These are phyloP conservation scores for Acanthamoeba healyi DNA, from an alignment of 208 protist genomes.

Conservation along the genomic window DNA sequence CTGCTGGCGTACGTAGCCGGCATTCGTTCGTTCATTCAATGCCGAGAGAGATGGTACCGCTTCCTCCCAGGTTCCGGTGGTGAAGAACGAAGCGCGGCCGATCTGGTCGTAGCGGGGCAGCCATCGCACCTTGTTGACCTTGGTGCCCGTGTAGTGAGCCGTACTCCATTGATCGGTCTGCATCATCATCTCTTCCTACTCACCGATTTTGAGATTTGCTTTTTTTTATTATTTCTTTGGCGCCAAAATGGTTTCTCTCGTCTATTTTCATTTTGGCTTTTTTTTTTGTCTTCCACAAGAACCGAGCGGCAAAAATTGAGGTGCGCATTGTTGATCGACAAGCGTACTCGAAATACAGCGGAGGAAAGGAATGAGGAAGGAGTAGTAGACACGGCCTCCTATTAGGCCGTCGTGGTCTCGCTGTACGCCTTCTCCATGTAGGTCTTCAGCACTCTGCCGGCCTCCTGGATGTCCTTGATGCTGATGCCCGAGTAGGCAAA, in stretches of 20 bases:
- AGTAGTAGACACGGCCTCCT: no score
- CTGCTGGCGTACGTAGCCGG: not conserved
- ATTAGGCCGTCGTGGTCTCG: slow-evolving; percentile 19
- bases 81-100: not conserved
- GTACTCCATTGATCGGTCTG: slow-evolving; percentile 7
- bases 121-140: slow-evolving; percentile 24
- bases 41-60: not conserved
- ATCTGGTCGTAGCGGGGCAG: slow-evolving; percentile 20
- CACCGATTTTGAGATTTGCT: no score
- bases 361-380: no score
- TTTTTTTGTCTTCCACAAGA: no score
- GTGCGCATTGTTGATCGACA: no score
- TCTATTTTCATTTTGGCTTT: not conserved
- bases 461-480: slow-evolving; percentile 64
- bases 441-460: slow-evolving; percentile 40
- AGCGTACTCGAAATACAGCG: no score
- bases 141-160: slow-evolving; percentile 15
- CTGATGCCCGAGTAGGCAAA: slow-evolving; percentile 75
- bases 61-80: slow-evolving; percentile 21
- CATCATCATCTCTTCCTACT: not conserved
- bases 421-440: slow-evolving; percentile 63
- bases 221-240: not conserved
- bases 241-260: not conserved
- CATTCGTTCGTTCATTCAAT: no score
- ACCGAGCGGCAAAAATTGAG: no score